A percentile compares a stretch with the other conserved stretches of the same genome.
Evolutionary conservation across 805 yeast species (phyloP).

Genomic region (Wickerhamiella australiensis): DNA sequence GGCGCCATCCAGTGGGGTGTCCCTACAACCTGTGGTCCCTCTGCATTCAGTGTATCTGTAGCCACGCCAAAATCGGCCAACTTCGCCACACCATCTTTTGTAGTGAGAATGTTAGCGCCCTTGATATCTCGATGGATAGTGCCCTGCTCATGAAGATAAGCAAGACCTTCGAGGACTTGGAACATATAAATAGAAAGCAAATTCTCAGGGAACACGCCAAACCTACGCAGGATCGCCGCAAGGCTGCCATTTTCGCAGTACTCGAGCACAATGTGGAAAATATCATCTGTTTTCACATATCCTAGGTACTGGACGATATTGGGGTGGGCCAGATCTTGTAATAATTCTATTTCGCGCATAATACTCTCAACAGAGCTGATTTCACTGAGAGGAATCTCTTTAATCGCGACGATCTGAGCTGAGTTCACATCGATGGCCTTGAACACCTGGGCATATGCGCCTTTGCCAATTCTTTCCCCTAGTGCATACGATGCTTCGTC

Average conservation of each 20-base stretch:
- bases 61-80: conserved; percentile 75
- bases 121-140: conserved; percentile 69
- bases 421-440: conserved; percentile 57
- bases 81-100: conserved; percentile 51
- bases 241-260: conserved; percentile 54
- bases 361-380: conserved; percentile 30
- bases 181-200: conserved; percentile 39
- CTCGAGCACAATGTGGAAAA: conserved; percentile 52
- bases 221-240: conserved; percentile 39
- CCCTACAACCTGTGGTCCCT: conserved; percentile 41
- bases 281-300: conserved; percentile 42
- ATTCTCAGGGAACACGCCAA: conserved; percentile 44
- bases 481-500: conserved; percentile 25
- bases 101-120: conserved; percentile 58
- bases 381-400: conserved; percentile 51
- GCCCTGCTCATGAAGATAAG: conserved; percentile 56
- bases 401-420: conserved; percentile 62
- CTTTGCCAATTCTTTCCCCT: conserved; percentile 64
- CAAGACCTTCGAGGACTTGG: conserved; percentile 50
- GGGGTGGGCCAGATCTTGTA: conserved; percentile 51
- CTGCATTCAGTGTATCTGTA: conserved; percentile 26
- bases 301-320: conserved; percentile 61
- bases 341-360: conserved; percentile 57
- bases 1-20: conserved; percentile 99
- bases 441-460: conserved; percentile 85